Base-by-base conservation (phyloP, 805 yeast genomes). In the Wickerhamiella brachini region DNA sequence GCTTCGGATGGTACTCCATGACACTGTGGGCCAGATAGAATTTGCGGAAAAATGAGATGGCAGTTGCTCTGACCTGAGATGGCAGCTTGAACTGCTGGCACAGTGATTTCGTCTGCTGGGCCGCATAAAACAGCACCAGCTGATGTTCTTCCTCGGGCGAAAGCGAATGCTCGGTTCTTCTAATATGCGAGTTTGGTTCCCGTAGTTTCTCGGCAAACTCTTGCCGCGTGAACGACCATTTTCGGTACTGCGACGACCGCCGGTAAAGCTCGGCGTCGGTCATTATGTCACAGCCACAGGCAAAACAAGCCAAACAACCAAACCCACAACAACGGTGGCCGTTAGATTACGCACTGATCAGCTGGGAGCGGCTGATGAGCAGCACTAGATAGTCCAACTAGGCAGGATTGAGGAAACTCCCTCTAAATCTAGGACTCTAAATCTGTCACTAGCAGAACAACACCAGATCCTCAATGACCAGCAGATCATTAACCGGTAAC, bases 191-290 rank as follows among this genome's bases (percentile, higher is more conserved):
- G 64, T 86, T 82, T 5, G 81, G 75, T 13, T 67, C 59, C 15
- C 59, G 56, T 53, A 85, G 69, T 37, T 70, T 65, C 26, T 73
- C 71, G 2, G 65, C 67, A n/a, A 90, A 70, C 51, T 75, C 76
- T 1, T 76, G 76, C 18, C 63, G 62, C 0, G 87, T 79, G 65
- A 77, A 90, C 1, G 97, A 88, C 98, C 98, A 90, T 9, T 78
- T 51, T 49, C 83, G 71, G 63, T 75, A 90, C 68, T 90, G 98
- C 0, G 93, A 76, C 3, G 95, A 85, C 31, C 88, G 75, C 44
- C 97, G 76, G 66, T 86, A 90, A 41, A 93, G 69, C 56, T 93
- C 98, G 65, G 93, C 97, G 59, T 79, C 84, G 1, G 87, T 70
- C 7, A 84, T 73, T 29, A 29, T 29, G 34, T 29, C 34, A 29